Base-by-base conservation (phyloP, 345 rosid genomes). In the Xanthoceras sorbifolium region DNA sequence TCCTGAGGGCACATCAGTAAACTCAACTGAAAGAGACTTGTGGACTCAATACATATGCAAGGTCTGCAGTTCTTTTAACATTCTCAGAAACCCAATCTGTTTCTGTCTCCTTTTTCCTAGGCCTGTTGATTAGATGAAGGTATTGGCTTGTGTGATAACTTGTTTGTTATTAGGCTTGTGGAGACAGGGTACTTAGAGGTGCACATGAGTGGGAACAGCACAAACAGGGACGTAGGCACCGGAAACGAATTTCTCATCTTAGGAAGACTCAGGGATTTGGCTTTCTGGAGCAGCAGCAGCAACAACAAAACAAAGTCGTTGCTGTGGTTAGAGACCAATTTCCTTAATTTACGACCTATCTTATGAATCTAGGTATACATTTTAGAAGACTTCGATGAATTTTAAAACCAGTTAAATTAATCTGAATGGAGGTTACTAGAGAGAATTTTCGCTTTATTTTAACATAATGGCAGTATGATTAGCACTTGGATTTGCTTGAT, bases 131-230 rank as follows among this genome's bases (percentile, higher is more conserved):
- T 50, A 28, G 54, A 46, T 74, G 59, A 36, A 48, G 22, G 6
- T 67, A 15, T 26, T 2, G 50, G 28, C 25, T 72, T 42, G 46
- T 12, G 40, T 32, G 26, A 1, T 68, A 61, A 57, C 22, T 61
- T 52, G 12, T 66, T 22, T 60, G 48, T 75, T 75, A 75, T 34
- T 72, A 93, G 98, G 97, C 97, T 72, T 96, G 99, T 48, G 97
- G 98, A 17, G 85, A 92, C 82, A 88, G 85, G 73, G 87, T 93
- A 38, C 97, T 96, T 55, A 86, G 98, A 86, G 99, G 99, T 80
- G 90, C 83, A 29, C 90, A 92, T 26, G 98, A 96, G 63, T 96
- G 99, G 99, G 99, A 93, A 72, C 94, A 93, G 69, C 98, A 96
- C 81, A 81, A 64, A 76, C 90, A 84, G 76, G 97, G 98, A 28